A percentile compares a stretch with the other conserved stretches of the same genome.
Conservation (phyloP, 495 filamentous ascomycete species). For the Recurvomyces mirabilis region DNA sequence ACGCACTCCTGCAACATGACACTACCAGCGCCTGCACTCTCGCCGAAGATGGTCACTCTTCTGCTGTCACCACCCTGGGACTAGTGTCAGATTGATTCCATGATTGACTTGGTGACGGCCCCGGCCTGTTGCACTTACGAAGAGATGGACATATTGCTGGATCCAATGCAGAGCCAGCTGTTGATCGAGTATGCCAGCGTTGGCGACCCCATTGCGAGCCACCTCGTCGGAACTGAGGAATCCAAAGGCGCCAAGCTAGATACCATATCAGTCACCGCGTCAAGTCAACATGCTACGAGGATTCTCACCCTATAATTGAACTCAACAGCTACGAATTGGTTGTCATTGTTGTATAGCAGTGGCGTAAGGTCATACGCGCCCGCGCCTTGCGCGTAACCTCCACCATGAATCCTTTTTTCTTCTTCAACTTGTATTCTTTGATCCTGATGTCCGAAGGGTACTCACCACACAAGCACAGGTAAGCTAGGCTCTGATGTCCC, state of each 20-base stretch:
- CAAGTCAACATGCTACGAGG: not conserved
- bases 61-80: constrained; percentile 52
- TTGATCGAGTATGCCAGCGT: constrained; percentile 55
- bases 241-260: constrained; percentile 41
- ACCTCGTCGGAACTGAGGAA: constrained; percentile 40
- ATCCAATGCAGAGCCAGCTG: constrained; percentile 64
- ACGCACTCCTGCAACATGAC: constrained; percentile 43
- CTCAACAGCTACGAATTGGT: constrained; percentile 22
- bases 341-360: constrained; percentile 23
- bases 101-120: too few relatives aligned
- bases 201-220: constrained; percentile 40
- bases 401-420: too few relatives aligned
- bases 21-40: constrained; percentile 47
- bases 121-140: too few relatives aligned
- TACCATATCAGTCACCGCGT: not conserved
- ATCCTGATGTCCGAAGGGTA: too few relatives aligned
- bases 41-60: constrained; percentile 53
- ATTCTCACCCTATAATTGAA: constrained; percentile 23
- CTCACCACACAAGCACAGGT: too few relatives aligned
- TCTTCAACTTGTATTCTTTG: too few relatives aligned
- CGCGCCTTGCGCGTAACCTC: constrained; percentile 23
- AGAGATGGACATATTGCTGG: constrained; percentile 51
- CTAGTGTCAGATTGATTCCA: too few relatives aligned
- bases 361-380: constrained; percentile 15
- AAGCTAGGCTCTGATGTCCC: too few relatives aligned